These are phyloP conservation scores for Lepidium campestre DNA, from an alignment of 441 rosid genomes.

Conservation along the genomic window DNA sequence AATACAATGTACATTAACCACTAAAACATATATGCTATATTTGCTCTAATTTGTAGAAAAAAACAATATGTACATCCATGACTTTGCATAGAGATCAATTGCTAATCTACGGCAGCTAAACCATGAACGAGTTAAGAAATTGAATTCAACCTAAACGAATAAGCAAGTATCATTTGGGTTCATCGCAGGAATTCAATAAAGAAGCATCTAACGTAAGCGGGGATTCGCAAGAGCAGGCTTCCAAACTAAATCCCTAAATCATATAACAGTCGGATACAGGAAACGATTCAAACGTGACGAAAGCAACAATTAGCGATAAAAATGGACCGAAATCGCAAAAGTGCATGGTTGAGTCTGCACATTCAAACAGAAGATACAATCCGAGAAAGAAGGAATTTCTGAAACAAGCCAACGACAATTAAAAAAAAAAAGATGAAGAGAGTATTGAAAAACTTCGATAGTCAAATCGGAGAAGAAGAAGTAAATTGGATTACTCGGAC, in stretches of 20 bases:
- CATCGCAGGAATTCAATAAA: background rate
- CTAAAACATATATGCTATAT: background rate
- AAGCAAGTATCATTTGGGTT: background rate
- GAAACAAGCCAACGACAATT: too few species aligned
- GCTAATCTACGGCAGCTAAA: background rate
- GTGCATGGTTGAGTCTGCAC: too few species aligned
- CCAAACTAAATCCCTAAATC: background rate
- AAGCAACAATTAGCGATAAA: too few species aligned
- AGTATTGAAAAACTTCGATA: too few species aligned
- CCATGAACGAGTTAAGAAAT: background rate
- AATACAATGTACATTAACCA: conserved; percentile 6
- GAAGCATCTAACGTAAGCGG: background rate
- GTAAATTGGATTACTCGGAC: too few species aligned
- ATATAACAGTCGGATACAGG: too few species aligned
- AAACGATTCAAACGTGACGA: too few species aligned
- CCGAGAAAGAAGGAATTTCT: too few species aligned
- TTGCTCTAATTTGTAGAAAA: background rate
- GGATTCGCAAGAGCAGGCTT: background rate
- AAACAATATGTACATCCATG: background rate
- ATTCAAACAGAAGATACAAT: too few species aligned
- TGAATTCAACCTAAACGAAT: background rate
- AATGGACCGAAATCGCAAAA: too few species aligned
- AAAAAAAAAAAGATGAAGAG: too few species aligned
- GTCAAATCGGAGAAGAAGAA: too few species aligned
- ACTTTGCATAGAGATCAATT: background rate